These are phyloP conservation scores for Aspergillus neotritici DNA, from an alignment of 2,329 filamentous ascomycete genomes.

Conservation along the genomic window DNA sequence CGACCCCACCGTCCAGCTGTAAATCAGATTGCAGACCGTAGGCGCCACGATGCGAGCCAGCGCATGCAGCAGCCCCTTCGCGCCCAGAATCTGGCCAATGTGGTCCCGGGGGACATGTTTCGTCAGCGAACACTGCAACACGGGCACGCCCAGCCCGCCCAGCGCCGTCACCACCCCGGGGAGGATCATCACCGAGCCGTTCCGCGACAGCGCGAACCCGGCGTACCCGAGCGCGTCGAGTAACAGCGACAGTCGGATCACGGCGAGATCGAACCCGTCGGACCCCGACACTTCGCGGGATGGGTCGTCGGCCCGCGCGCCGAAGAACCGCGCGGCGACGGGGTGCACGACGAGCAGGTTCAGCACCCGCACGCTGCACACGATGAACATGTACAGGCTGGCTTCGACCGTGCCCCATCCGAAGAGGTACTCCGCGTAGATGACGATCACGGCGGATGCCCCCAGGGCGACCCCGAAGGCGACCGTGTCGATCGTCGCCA, in stretches of 20 bases:
- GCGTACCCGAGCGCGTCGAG: slow-evolving; percentile 71
- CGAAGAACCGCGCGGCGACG: slow-evolving; percentile 67
- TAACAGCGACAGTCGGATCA: slow-evolving; percentile 68
- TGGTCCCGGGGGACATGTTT: slow-evolving; percentile 82
- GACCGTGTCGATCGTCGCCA: slow-evolving; percentile 75
- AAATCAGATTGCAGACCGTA: slow-evolving; percentile 78
- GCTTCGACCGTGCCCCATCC: slow-evolving; percentile 77
- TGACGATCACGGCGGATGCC: slow-evolving; percentile 69
- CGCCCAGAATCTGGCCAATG: slow-evolving; percentile 82
- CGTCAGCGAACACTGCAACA: slow-evolving; percentile 74
- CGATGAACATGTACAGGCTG: slow-evolving; percentile 72
- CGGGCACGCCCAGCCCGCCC: slow-evolving; percentile 80
- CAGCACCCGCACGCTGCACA: slow-evolving; percentile 70
- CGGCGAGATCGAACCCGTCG: slow-evolving; percentile 68
- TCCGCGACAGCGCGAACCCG: slow-evolving; percentile 65
- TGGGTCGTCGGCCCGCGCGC: slow-evolving; percentile 34
- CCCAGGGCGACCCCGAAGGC: slow-evolving; percentile 80
- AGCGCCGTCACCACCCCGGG: slow-evolving; percentile 69
- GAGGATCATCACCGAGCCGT: slow-evolving; percentile 59
- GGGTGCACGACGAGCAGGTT: slow-evolving; percentile 72
- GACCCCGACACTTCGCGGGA: slow-evolving; percentile 59
- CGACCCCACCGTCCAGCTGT: slow-evolving; percentile 69
- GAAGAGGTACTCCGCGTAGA: slow-evolving; percentile 78
- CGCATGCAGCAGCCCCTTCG: slow-evolving; percentile 78
- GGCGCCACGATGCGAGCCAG: slow-evolving; percentile 73